These are phyloP conservation scores for Lignosus rhinocerotis DNA, from an alignment of 1,284 basidiomycete genomes.

Conservation along the genomic window DNA sequence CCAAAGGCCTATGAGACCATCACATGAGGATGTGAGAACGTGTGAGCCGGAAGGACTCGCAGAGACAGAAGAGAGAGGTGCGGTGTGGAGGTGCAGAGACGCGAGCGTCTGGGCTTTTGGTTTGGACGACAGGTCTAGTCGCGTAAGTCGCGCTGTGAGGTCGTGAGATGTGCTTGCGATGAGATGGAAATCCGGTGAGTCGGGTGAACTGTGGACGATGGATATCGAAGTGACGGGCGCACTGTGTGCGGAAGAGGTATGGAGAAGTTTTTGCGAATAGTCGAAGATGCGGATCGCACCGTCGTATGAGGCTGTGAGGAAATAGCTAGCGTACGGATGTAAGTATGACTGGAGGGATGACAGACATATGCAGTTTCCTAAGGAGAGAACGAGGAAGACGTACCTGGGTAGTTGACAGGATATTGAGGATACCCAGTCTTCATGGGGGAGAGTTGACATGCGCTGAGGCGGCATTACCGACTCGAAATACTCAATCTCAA, in stretches of 20 bases:
- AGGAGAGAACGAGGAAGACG: constrained; percentile 29
- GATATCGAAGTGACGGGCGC: constrained; percentile 77
- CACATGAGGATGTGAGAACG: constrained; percentile 80
- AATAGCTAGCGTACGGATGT: constrained; percentile 47
- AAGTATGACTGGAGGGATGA: too few relatives aligned
- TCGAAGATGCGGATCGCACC: constrained; percentile 76
- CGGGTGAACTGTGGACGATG: constrained; percentile 47
- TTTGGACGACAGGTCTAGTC: constrained; percentile 41
- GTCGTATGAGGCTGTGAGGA: constrained; percentile 83
- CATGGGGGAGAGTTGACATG: constrained; percentile 79
- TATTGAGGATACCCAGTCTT: constrained; percentile 93
- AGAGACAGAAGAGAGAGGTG: constrained; percentile 68
- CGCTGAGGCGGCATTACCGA: constrained; percentile 89
- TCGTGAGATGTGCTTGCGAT: constrained; percentile 86
- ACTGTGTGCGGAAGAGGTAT: constrained; percentile 52
- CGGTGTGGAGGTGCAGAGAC: constrained; percentile 75
- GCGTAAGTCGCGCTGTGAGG: constrained; percentile 69
- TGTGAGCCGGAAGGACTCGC: constrained; percentile 54
- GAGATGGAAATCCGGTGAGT: constrained; percentile 44
- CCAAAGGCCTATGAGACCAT: constrained; percentile 80
- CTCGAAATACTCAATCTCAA: constrained; percentile 94
- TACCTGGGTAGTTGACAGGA: constrained; percentile 72
- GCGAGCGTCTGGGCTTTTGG: constrained; percentile 47
- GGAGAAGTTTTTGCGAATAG: constrained; percentile 58
- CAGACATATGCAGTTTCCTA: not conserved